phyloP scores from a whole-genome alignment of 2,329 filamentous ascomycete genomes.

The Trichoderma koningiopsis region DNA sequence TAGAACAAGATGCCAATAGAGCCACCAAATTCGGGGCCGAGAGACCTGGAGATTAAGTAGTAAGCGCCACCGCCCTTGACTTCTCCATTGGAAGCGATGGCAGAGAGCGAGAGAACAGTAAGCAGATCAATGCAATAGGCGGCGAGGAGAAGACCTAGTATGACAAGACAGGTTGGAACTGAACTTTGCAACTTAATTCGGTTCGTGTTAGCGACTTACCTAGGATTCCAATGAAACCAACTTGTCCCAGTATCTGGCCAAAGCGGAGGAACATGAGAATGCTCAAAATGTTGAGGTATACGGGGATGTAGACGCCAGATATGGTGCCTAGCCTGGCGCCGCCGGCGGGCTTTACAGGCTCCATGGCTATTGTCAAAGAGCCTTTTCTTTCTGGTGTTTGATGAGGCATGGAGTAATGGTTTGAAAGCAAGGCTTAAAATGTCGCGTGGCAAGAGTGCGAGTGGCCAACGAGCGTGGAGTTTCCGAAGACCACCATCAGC shows the following conservation, averaged over 20 bases:
- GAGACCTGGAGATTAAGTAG: slow-evolving; percentile 81
- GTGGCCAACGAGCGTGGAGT: background rate
- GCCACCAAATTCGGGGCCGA: slow-evolving; percentile 86
- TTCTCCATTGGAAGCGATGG: slow-evolving; percentile 87
- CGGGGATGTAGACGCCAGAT: slow-evolving; percentile 82
- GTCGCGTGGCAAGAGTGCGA: background rate
- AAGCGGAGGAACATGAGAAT: slow-evolving; percentile 93
- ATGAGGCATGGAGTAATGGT: slow-evolving; percentile 21
- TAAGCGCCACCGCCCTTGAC: slow-evolving; percentile 87
- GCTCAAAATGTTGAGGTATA: slow-evolving; percentile 84
- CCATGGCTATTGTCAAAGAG: slow-evolving; percentile 35
- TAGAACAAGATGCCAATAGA: slow-evolving; percentile 89
- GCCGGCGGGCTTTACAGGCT: slow-evolving; percentile 37
- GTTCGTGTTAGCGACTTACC: slow-evolving; percentile 51
- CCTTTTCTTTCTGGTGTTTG: slow-evolving; percentile 27
- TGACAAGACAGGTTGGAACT: background rate
- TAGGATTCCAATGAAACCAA: slow-evolving; percentile 77
- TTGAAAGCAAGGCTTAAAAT: background rate
- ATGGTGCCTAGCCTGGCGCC: slow-evolving; percentile 71
- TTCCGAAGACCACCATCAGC: background rate
- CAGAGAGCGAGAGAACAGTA: slow-evolving; percentile 82
- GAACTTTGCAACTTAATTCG: background rate
- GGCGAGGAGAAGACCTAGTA: slow-evolving; percentile 67
- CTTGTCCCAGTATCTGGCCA: slow-evolving; percentile 79
- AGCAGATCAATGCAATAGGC: slow-evolving; percentile 84